Base-by-base conservation (phyloP, 2,329 filamentous ascomycete genomes). In the Fusarium sororula region DNA sequence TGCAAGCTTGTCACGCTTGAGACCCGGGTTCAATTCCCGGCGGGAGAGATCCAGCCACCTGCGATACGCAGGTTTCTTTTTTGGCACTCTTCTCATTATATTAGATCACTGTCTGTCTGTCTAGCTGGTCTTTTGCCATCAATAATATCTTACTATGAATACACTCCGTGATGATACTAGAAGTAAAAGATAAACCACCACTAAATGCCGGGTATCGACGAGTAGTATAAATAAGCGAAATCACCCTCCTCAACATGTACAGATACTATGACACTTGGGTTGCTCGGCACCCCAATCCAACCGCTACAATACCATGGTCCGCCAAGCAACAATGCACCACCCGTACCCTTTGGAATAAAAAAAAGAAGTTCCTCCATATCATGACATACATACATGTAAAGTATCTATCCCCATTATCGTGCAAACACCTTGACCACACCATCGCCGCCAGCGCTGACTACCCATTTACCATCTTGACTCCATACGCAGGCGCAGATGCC, bases 381-480 rank as follows among this genome's bases (percentile, higher is more conserved):
- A 70, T 64, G 56, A 41, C 53, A 59, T 59, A 30, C 56, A 51
- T 38, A 51, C 56, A 56, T 56, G 39, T 39, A 58, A 47, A 70
- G 50, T 41, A 28, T 55, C 51, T 58, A 41, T 58, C 54, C 59
- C 56, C 66, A 54, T 59, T 68, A 74, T 57, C 66, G 86, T 63
- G 90, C 88, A 85, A 91, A 98, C 65, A 98, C 95, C 86, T 98
- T 98, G 71, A 98, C 96, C 41, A 98, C 92, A 12, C 96, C 96
- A 81, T 99, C 96, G 18, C 96, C 96, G 45, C 96, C 96, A 42
- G 93, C 96, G 78, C 94, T 97, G 65, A 98, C 94, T 42, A 99
- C 95, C 89, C 96, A 96, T 75, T 95, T 90, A 39, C 96, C 95
- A 80, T 99, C 96, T 78, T 95, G 93, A 80, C 95, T 98, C 96